Evolutionary conservation across 2,329 filamentous ascomycete species (phyloP).

Genomic region (Cladophialophora psammophila): DNA sequence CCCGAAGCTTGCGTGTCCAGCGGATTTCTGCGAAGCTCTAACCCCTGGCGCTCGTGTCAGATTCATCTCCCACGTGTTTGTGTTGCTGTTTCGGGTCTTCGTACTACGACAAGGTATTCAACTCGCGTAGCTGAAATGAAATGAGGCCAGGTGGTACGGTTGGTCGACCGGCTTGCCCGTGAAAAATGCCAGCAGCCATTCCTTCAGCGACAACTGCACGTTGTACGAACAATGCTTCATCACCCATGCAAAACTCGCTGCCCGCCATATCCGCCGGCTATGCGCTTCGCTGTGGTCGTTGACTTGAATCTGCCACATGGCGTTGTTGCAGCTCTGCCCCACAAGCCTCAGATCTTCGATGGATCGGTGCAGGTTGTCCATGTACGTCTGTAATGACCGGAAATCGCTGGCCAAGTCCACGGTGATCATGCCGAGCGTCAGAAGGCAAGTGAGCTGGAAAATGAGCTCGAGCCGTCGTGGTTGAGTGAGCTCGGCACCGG

Average conservation of each 20-base stretch:
- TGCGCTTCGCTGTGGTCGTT: conserved; percentile 32
- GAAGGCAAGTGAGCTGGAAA: conserved; percentile 33
- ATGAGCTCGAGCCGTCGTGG: conserved; percentile 32
- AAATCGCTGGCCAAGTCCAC: conserved; percentile 33
- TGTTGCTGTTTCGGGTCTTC: background rate
- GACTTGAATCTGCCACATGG: conserved; percentile 36
- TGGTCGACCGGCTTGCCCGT: conserved; percentile 28
- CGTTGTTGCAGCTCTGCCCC: conserved; percentile 34
- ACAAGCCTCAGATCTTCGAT: conserved; percentile 29
- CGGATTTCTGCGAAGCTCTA: background rate
- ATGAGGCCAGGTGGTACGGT: conserved; percentile 26
- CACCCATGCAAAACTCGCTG: conserved; percentile 32
- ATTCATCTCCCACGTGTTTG: background rate
- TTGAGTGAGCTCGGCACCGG: conserved; percentile 27
- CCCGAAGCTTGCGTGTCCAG: background rate
- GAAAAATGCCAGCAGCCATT: conserved; percentile 34
- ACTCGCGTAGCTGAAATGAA: conserved; percentile 35
- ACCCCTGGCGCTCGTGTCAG: background rate
- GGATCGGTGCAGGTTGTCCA: conserved; percentile 30
- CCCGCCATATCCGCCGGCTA: conserved; percentile 33
- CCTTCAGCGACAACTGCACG: conserved; percentile 30
- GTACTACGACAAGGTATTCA: conserved; percentile 3
- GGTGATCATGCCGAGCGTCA: conserved; percentile 30
- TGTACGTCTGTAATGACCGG: conserved; percentile 30
- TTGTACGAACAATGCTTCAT: conserved; percentile 33